Conservation (phyloP, 2,329 filamentous ascomycete genomes). For the Karstenula rhodostoma region DNA sequence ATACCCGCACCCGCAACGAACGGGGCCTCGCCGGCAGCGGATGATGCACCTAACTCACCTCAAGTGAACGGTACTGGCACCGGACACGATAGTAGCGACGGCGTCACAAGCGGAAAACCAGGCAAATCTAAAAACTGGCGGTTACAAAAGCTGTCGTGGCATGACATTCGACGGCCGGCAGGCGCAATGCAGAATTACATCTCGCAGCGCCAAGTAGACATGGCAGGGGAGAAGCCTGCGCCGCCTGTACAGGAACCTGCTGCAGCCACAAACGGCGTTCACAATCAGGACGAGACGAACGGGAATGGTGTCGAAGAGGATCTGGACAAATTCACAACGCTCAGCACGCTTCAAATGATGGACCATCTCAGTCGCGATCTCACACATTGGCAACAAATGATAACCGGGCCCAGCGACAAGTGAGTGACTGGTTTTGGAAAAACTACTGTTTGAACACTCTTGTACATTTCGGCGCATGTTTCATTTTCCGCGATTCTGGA, state of each 20-base stretch:
- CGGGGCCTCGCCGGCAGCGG: constrained; percentile 41
- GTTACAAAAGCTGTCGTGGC: constrained; percentile 74
- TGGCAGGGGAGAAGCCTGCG: constrained; percentile 67
- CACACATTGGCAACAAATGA: constrained; percentile 79
- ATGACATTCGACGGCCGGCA: constrained; percentile 86
- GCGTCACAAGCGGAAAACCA: constrained; percentile 63
- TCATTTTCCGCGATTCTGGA: background rate
- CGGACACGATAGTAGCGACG: constrained; percentile 61
- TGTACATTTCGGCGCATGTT: background rate
- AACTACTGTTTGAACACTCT: background rate
- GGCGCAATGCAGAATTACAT: constrained; percentile 90
- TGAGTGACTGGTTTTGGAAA: constrained; percentile 26
- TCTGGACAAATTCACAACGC: constrained; percentile 67
- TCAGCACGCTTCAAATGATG: constrained; percentile 90
- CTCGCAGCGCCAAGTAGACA: constrained; percentile 84
- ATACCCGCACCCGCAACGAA: constrained; percentile 41
- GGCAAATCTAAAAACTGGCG: constrained; percentile 68
- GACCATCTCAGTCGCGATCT: constrained; percentile 81
- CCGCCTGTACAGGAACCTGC: constrained; percentile 35
- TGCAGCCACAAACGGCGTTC: constrained; percentile 33
- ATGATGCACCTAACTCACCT: constrained; percentile 41
- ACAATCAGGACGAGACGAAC: constrained; percentile 31
- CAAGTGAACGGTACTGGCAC: constrained; percentile 45
- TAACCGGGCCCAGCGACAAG: constrained; percentile 41
- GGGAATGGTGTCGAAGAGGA: constrained; percentile 59